Evolutionary conservation across 768 basidiomycete genomes (phyloP).

Genomic region (Austroboletus eburneus): DNA sequence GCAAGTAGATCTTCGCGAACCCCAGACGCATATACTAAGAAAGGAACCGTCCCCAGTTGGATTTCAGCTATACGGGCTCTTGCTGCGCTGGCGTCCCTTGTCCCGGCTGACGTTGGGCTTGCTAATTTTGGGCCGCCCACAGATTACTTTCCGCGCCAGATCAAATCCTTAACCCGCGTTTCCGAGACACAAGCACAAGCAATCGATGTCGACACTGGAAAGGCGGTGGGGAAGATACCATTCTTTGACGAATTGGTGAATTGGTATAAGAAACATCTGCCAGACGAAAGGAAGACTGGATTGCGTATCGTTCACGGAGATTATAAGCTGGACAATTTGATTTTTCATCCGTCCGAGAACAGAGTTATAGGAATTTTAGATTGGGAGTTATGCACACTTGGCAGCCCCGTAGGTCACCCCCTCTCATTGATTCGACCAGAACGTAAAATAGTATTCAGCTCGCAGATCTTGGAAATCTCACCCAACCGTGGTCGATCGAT

Average conservation of each 20-base stretch:
- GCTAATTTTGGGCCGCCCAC: slow-evolving; percentile 66
- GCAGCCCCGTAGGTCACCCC: slow-evolving; percentile 69
- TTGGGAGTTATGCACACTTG: slow-evolving; percentile 96
- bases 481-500: slow-evolving; percentile 75
- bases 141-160: slow-evolving; percentile 90
- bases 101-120: slow-evolving; percentile 64
- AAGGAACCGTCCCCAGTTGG: slow-evolving; percentile 50
- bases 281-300: slow-evolving; percentile 71
- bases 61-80: slow-evolving; percentile 70
- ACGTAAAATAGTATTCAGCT: slow-evolving; percentile 40
- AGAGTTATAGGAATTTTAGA: slow-evolving; percentile 93
- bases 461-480: slow-evolving; percentile 87
- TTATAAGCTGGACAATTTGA: slow-evolving; percentile 95
- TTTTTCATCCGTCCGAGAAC: slow-evolving; percentile 92
- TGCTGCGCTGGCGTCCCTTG: slow-evolving; percentile 59
- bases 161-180: slow-evolving; percentile 80
- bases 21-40: background rate
- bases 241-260: slow-evolving; percentile 62
- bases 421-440: background rate
- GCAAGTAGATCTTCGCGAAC: slow-evolving; percentile 37
- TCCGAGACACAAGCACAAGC: slow-evolving; percentile 74
- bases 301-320: slow-evolving; percentile 94
- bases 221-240: slow-evolving; percentile 67
- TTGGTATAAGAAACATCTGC: slow-evolving; percentile 75
- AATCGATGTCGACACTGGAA: slow-evolving; percentile 59